These are phyloP conservation scores for Phoma herbarum DNA, from an alignment of 2,329 filamentous ascomycete species.

Conservation along the genomic window DNA sequence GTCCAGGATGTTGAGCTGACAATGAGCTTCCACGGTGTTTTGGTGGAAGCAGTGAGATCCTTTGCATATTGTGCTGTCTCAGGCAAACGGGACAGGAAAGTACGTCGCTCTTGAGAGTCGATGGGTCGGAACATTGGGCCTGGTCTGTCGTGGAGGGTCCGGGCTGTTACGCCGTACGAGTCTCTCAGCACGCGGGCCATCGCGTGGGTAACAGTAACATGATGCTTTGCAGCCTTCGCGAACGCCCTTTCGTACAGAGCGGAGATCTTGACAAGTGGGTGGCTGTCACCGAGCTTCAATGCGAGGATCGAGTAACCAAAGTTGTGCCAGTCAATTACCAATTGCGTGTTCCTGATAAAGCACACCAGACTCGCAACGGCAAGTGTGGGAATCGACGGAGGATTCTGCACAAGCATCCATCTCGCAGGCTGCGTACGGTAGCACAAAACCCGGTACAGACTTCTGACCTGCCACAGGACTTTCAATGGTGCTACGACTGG, in stretches of 20 bases:
- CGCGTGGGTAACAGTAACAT: slow-evolving; percentile 88
- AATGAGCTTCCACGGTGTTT: slow-evolving; percentile 71
- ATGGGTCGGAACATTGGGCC: slow-evolving; percentile 82
- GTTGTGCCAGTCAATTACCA: slow-evolving; percentile 98
- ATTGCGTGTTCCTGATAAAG: slow-evolving; percentile 77
- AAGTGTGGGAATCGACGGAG: slow-evolving; percentile 91
- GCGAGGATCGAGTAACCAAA: slow-evolving; percentile 95
- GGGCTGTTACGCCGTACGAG: slow-evolving; percentile 70
- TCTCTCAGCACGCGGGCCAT: slow-evolving; percentile 79
- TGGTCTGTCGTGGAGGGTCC: slow-evolving; percentile 76
- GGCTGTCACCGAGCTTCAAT: slow-evolving; percentile 67
- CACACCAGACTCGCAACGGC: slow-evolving; percentile 77
- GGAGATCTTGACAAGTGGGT: slow-evolving; percentile 81
- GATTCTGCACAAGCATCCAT: slow-evolving; percentile 93
- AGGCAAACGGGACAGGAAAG: slow-evolving; percentile 71
- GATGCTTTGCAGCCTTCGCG: slow-evolving; percentile 72
- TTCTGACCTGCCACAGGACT: slow-evolving; percentile 81
- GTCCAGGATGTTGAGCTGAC: slow-evolving; percentile 98
- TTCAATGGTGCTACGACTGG: slow-evolving; percentile 82
- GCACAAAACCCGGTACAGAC: slow-evolving; percentile 74
- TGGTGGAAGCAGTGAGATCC: slow-evolving; percentile 59
- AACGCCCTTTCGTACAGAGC: slow-evolving; percentile 79
- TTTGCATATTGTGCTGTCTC: slow-evolving; percentile 69
- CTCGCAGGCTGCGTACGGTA: slow-evolving; percentile 77
- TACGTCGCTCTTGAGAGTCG: slow-evolving; percentile 49